Evolutionary conservation across 2,329 filamentous ascomycete species (phyloP).

Genomic region (Tolypocladium paradoxum): DNA sequence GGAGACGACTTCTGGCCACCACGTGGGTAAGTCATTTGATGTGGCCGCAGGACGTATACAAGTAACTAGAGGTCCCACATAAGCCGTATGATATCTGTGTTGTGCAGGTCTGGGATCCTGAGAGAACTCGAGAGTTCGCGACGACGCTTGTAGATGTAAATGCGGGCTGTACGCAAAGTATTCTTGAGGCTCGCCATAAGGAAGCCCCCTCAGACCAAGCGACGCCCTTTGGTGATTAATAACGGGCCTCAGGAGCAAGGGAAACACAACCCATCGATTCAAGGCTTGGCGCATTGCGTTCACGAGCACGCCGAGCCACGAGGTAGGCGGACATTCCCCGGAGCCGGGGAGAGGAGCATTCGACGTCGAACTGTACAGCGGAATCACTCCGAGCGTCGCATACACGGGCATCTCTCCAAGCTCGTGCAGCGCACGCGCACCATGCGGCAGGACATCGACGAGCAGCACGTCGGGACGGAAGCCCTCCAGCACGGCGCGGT

Average conservation of each 20-base stretch:
- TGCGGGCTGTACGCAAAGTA: constrained; percentile 24
- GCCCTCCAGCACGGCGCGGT: constrained; percentile 17
- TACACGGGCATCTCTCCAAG: constrained; percentile 22
- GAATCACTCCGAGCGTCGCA: constrained; percentile 28
- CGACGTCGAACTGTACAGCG: constrained; percentile 21
- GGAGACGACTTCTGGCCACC: constrained; percentile 19
- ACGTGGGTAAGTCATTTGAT: constrained; percentile 14
- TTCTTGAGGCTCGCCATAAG: constrained; percentile 19
- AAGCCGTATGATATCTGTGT: constrained; percentile 12
- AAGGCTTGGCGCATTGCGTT: constrained; percentile 17
- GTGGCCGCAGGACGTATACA: constrained; percentile 3
- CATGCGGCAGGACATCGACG: constrained; percentile 26
- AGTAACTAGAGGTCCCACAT: constrained; percentile 25
- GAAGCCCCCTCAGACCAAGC: constrained; percentile 16
- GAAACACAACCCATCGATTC: constrained; percentile 15
- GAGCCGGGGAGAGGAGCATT: constrained; percentile 19
- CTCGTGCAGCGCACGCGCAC: constrained; percentile 23
- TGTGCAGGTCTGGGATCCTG: constrained; percentile 11
- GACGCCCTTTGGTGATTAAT: constrained; percentile 19
- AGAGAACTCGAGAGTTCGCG: constrained; percentile 19
- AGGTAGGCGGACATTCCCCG: constrained; percentile 18
- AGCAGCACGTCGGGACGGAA: constrained; percentile 22
- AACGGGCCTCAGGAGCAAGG: constrained; percentile 15
- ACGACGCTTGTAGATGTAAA: constrained; percentile 28
- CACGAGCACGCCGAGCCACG: constrained; percentile 12